A percentile compares a stretch with the other conserved stretches of the same genome.
Evolutionary conservation across 768 basidiomycete species (phyloP).

Genomic region (Phanerodontia chrysosporium): DNA sequence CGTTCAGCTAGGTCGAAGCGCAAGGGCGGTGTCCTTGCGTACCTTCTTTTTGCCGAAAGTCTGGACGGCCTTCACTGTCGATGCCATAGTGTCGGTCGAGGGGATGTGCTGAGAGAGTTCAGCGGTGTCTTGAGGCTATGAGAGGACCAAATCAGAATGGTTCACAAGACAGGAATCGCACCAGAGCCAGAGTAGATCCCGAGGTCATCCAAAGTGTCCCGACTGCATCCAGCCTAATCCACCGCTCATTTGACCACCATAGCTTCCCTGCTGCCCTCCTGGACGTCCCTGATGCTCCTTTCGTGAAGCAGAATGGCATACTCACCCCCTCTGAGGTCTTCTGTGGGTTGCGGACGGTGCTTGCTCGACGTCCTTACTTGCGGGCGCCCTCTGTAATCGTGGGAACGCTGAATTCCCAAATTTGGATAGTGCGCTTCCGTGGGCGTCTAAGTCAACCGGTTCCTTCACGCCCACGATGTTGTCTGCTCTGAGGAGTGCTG

Average conservation of each 20-base stretch:
- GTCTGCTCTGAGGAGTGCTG: conserved; percentile 19
- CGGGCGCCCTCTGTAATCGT: background rate
- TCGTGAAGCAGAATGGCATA: conserved; percentile 16
- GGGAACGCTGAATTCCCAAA: conserved; percentile 7
- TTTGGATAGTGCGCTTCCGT: conserved; percentile 5
- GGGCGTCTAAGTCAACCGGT: background rate
- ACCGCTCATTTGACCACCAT: conserved; percentile 5
- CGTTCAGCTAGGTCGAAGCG: background rate
- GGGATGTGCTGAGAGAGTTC: conserved; percentile 16
- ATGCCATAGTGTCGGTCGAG: conserved; percentile 55
- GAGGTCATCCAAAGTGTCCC: conserved; percentile 32
- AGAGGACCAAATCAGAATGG: conserved; percentile 11
- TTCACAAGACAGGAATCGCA: background rate
- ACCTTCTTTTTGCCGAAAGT: conserved; percentile 99
- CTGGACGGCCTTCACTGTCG: conserved; percentile 85
- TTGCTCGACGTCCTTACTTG: conserved; percentile 8
- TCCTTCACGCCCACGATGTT: conserved; percentile 17
- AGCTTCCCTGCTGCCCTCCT: background rate
- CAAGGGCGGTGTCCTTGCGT: conserved; percentile 23
- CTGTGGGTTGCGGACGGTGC: conserved; percentile 14
- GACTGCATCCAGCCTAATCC: conserved; percentile 37
- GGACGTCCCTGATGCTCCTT: background rate
- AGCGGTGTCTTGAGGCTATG: conserved; percentile 18
- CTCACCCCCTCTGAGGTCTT: conserved; percentile 36
- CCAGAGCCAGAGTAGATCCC: conserved; percentile 7